Conservation (phyloP, 2,329 filamentous ascomycete genomes). For the Diaporthe aspalathi region DNA sequence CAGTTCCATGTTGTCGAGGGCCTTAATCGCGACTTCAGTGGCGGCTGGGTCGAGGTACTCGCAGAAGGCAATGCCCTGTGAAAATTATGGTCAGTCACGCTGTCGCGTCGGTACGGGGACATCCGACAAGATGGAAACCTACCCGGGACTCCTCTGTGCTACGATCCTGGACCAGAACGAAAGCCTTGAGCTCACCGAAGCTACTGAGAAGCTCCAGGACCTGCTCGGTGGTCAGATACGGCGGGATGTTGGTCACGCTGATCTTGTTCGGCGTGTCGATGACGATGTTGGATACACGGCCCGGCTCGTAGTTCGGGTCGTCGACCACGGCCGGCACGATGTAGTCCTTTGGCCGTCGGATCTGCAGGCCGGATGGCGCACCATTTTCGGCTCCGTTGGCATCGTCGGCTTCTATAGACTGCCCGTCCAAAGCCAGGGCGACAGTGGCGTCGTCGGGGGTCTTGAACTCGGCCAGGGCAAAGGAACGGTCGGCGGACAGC, state of each 20-base stretch:
- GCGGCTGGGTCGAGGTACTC: conserved; percentile 85
- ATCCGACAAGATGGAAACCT: conserved; percentile 52
- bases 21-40: conserved; percentile 89
- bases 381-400: conserved; percentile 65
- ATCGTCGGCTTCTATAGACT: conserved; percentile 83
- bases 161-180: conserved; percentile 88
- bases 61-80: conserved; percentile 92
- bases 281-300: conserved; percentile 82
- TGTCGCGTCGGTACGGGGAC: not conserved
- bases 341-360: conserved; percentile 94
- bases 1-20: conserved; percentile 92
- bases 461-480: conserved; percentile 93
- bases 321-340: conserved; percentile 87
- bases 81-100: conserved; percentile 45
- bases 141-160: conserved; percentile 88
- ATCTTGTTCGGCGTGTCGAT: conserved; percentile 96
- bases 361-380: conserved; percentile 70
- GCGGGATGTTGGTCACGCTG: conserved; percentile 88
- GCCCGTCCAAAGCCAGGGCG: conserved; percentile 89
- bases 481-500: conserved; percentile 80
- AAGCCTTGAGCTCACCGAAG: conserved; percentile 93
- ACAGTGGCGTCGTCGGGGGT: conserved; percentile 88
- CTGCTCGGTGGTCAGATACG: conserved; percentile 90
- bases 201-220: conserved; percentile 89
- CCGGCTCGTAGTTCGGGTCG: conserved; percentile 78